Evolutionary conservation across 2,329 filamentous ascomycete species (phyloP), one percentile per base, ranked within the genome.

Genomic region (Arthroderma sp.): DNA sequence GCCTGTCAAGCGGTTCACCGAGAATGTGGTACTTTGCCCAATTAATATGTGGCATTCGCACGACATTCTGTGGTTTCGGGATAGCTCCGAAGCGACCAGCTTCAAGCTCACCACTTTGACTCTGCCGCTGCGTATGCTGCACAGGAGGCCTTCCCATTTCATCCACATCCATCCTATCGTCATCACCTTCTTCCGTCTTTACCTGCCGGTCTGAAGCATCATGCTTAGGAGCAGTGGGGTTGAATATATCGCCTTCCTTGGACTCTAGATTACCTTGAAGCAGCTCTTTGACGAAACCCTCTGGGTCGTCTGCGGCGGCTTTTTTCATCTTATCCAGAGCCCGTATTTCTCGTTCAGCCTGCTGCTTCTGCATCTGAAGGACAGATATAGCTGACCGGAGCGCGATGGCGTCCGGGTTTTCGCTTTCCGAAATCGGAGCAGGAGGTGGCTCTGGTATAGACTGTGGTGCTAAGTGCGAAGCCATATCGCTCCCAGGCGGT

Each of bases 1-100:
- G 70, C 59, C 80, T 83, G 62, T 95, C 86, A 32, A 95, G 71
- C 1, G 85, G 78, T 48, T 85, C 82, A 40, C 86, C 88, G 3
- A 91, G 79, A n/a, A 95, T 73, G 54, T 86, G 85, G 62, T 96
- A 96, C 59, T 94, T 88, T 8, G 80, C 78, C 89, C 89, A 96
- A 68, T 95, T 94, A 57, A 96, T 81, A 6, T 86, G 83, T 6
- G 89, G 89, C 66, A 82, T 86, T 36, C 88, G 80, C 28, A 93
- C 81, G 1, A 96, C 70, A 53, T 83, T 83, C 62, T 95, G 89
- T 5, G 84, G 78, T 9, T 74, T 74, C 0, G 88, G 88, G 9
- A 95, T 74, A 11, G 66, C 67, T 2, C 75, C 69, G 68, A 87
- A 87, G 3, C 51, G 56, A 27, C 51, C 54, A 38, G 29, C 28